Evolutionary conservation across 192 early-diverging fungal species (phyloP), one percentile per base, ranked within the genome.

Genomic region (Polychytrium aggregatum): DNA sequence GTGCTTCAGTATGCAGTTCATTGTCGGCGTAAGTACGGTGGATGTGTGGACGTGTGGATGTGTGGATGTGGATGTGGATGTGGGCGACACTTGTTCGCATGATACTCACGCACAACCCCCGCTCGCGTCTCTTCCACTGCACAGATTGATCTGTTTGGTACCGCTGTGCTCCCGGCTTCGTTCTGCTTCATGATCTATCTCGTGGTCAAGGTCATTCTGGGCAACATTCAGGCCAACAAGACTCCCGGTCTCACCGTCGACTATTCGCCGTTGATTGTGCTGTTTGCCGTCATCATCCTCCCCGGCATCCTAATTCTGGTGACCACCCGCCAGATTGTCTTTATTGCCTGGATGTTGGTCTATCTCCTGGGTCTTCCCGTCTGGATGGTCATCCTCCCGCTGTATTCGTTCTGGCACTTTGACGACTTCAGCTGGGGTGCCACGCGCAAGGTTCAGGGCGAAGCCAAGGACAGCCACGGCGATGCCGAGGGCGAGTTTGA

Each of bases 1-100:
- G 60, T 97, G 93, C 56, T 87, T 97, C 54, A 92, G 88, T 45
- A 97, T 79, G 76, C 85, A 91, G 47, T 97, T 97, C 70, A 78
- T 97, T 2, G 63, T 74, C 44, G 55, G 56, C 48, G 72, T 75
- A 50, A 69, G 67, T 37, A 8, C n/a, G n/a, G n/a, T n/a, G n/a
- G n/a, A n/a, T n/a, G n/a, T n/a, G n/a, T n/a, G n/a, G n/a, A n/a
- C n/a, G n/a, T n/a, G n/a, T n/a, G n/a, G n/a, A n/a, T n/a, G n/a
- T n/a, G n/a, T n/a, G n/a, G n/a, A n/a, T n/a, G n/a, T n/a, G n/a
- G n/a, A n/a, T n/a, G n/a, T n/a, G n/a, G n/a, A n/a, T n/a, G n/a
- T n/a, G n/a, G n/a, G n/a, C n/a, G n/a, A n/a, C n/a, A n/a, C n/a
- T n/a, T n/a, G n/a, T n/a, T 31, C 47, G 14, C 16, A 14, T 37